Evolutionary conservation across 192 early-diverging fungal genomes (phyloP).

Genomic region (Coemansia sp.): DNA sequence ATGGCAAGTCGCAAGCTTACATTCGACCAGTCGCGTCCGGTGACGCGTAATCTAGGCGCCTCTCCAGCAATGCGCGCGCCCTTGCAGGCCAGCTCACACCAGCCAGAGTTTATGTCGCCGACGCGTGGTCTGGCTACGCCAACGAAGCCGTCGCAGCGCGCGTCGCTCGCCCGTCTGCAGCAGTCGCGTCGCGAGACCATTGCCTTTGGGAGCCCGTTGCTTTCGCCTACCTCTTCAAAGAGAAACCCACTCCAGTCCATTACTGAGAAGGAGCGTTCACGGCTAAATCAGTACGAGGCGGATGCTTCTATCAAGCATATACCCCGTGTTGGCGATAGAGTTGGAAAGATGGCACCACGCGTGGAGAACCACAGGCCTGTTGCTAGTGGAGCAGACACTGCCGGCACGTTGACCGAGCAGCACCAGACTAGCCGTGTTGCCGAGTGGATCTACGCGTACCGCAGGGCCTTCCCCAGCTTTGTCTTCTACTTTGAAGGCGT

Average conservation of each 20-base stretch:
- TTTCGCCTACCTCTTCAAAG: not conserved
- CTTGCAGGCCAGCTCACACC: conserved; percentile 14
- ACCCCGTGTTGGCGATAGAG: not conserved
- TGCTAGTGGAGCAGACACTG: not conserved
- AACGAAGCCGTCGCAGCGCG: conserved; percentile 36
- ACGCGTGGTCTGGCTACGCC: conserved; percentile 31
- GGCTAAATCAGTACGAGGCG: conserved; percentile 12
- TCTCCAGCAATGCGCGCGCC: conserved; percentile 24
- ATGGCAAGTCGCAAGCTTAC: conserved; percentile 48
- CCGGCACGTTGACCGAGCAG: conserved; percentile 13
- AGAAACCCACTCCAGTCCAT: conserved; percentile 43
- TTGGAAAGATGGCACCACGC: not conserved
- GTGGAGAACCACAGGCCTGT: not conserved
- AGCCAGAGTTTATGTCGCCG: conserved; percentile 18
- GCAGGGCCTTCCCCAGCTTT: conserved; percentile 46
- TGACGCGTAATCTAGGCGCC: conserved; percentile 29
- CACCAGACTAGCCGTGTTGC: conserved; percentile 37
- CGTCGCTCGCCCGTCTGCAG: conserved; percentile 16
- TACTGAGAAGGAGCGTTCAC: conserved; percentile 31
- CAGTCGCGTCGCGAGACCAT: conserved; percentile 12
- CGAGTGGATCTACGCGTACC: conserved; percentile 49
- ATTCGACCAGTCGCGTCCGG: conserved; percentile 46
- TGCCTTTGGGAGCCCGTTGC: conserved; percentile 10
- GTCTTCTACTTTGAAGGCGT: conserved; percentile 54
- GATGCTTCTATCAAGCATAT: not conserved